Evolutionary conservation across 1,284 basidiomycete species (phyloP).

Genomic region (Ganoderma sinense): DNA sequence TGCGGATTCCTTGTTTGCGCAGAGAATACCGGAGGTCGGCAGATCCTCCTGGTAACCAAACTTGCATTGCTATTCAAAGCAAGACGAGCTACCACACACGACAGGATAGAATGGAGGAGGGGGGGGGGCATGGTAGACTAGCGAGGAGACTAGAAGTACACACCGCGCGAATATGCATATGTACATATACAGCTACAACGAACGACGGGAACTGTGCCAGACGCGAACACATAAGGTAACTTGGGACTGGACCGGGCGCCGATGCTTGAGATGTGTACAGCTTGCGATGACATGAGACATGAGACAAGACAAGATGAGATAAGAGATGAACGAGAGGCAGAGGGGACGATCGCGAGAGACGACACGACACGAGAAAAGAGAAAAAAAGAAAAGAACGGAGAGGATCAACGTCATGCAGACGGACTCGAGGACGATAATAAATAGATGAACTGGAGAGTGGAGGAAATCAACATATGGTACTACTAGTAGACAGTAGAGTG

Average conservation of each 20-base stretch:
- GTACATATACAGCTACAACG: constrained; percentile 9
- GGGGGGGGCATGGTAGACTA: neutral
- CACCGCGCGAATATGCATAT: neutral
- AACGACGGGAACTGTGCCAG: neutral
- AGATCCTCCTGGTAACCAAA: too few relatives aligned
- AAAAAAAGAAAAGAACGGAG: neutral
- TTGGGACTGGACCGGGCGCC: neutral
- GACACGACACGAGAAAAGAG: neutral
- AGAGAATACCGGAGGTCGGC: too few relatives aligned
- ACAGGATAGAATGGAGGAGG: neutral
- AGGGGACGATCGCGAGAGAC: neutral
- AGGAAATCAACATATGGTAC: neutral
- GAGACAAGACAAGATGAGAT: neutral
- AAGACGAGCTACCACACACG: neutral
- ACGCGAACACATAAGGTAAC: neutral
- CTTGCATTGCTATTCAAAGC: neutral
- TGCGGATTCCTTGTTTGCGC: too few relatives aligned
- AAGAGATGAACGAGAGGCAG: neutral
- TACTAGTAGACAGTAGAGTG: neutral
- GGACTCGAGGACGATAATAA: neutral
- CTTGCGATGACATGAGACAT: neutral
- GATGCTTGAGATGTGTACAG: neutral
- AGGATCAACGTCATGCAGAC: neutral
- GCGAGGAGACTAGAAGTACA: constrained; percentile 3
- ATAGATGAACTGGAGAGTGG: neutral